Base-by-base conservation (phyloP, 768 basidiomycete genomes). In the Termitomyces sp. region DNA sequence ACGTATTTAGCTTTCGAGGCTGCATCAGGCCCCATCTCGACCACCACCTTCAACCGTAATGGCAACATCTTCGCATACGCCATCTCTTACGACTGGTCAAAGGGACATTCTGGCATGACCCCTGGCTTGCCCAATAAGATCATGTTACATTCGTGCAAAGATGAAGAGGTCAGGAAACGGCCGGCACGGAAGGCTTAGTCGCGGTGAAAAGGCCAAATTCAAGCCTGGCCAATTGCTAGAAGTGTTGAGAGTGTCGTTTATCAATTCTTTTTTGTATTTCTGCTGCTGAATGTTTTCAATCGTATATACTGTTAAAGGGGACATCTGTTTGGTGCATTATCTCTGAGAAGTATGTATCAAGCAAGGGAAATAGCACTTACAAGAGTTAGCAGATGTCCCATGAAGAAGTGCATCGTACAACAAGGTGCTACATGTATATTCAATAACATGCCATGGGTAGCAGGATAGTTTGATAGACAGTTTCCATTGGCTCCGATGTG, bases 81-180 rank as follows among this genome's bases (percentile, higher is more conserved):
- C 0, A 75, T 96, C 29, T 94, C 93, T 12, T 96, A 96, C 65
- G 94, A 96, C 69, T 96, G 94, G 94, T 91, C 88, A 15, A 94
- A 94, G 71, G 93, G 94, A 8, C 91, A 94, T 71, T 86, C 87
- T 12, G 94, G 94, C 25, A 92, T 89, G 82, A 88, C 88, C 6
- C 79, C 81, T 6, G 78, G 80, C 40, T 78, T 82, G 62, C 85
- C 87, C 17, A 93, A 92, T 77, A 92, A 94, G 73, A 72, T 94
- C 66, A 88, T 91, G 85, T 69, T 94, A 66, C 91, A 93, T 69
- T 86, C 87, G 25, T 89, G 88, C 79, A 92, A 92, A 73, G 91
- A 94, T 55, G 92, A 94, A 25, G 92, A 94, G 73, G 89, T 93
- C 59, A 91, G 84, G 75, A 89, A 88, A 77, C 73, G 81, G 61